Conservation (phyloP, 768 basidiomycete species). For the Rossbeevera mucosa region DNA sequence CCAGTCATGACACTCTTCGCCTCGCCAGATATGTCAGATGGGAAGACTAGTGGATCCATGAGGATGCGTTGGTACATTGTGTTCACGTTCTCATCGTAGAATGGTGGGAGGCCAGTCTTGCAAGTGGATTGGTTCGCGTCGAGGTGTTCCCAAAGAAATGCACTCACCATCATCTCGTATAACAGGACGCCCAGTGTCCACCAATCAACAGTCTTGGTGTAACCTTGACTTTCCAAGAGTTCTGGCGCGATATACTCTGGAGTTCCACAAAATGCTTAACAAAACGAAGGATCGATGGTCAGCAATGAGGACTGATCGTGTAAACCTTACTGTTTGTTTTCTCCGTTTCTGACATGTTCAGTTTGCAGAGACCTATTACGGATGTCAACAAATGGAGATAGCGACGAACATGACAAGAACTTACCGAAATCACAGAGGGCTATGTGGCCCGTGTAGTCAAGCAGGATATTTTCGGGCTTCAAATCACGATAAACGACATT, state of each 20-base stretch:
- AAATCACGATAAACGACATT: conserved; percentile 98
- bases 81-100: conserved; percentile 98
- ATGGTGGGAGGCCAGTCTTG: conserved; percentile 92
- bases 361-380: conserved; percentile 69
- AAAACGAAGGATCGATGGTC: conserved; percentile 4
- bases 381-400: conserved; percentile 5
- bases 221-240: conserved; percentile 91
- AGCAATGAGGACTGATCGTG: neutral
- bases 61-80: conserved; percentile 97
- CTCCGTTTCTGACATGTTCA: conserved; percentile 97
- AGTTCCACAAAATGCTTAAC: conserved; percentile 90
- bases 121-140: conserved; percentile 1
- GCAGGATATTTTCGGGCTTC: conserved; percentile 96
- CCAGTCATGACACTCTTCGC: conserved; percentile 86
- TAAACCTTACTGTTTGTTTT: conserved; percentile 83
- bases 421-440: conserved; percentile 93
- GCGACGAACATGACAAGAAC: conserved; percentile 2
- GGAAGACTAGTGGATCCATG: conserved; percentile 89
- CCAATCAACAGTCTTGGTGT: conserved; percentile 99
- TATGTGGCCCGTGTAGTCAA: conserved; percentile 98
- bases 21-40: conserved; percentile 81
- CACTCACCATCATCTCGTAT: conserved; percentile 88
- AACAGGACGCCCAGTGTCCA: conserved; percentile 96
- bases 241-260: conserved; percentile 99
- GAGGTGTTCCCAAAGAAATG: neutral